Base-by-base conservation (phyloP, 2,329 filamentous ascomycete genomes). In the Ceratocystis destructans region DNA sequence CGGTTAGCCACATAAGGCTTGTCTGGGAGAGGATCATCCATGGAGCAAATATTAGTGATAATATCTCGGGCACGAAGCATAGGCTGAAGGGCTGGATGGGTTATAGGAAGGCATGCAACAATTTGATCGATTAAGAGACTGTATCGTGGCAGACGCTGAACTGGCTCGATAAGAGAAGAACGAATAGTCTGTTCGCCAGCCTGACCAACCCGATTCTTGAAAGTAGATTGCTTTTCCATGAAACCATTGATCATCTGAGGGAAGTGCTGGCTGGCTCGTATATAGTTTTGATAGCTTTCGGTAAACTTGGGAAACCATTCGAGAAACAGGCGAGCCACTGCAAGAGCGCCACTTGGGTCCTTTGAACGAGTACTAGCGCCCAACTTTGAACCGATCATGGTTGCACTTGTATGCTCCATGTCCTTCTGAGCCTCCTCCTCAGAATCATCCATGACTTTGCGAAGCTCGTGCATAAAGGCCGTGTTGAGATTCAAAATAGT, bases 41-140 rank as follows among this genome's bases (percentile, higher is more conserved):
- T 87, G 17, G 93, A 95, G 75, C 94, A 99, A 55, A 99, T 99
- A 65, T 96, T 94, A 22, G 92, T 91, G 70, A 99, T 91, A 64
- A 96, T 89, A 74, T 97, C 94, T 70, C 93, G 83, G 0, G 94
- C 92, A 73, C 90, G 92, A 53, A 96, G 82, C 76, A 99, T 87
- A 2, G 83, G 81, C 70, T 88, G 87, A 64, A 96, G 80, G 0
- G 92, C 92, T 2, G 91, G 89, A 73, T 97, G 92, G 7, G 88
- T 86, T 63, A 92, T 84, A 3, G 93, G 92, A 20, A 97, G 82
- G 68, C 88, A 91, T 70, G 87, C 86, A 61, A 94, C 84, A 72
- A 99, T 96, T 72, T 95, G 92, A 77, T 99, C 94, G 71, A 99
- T 97, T 73, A 97, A 87, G 45, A 99, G 80, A 72, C 90, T 96